Conservation (phyloP, 495 filamentous ascomycete genomes). For the Oleoguttula mirabilis region DNA sequence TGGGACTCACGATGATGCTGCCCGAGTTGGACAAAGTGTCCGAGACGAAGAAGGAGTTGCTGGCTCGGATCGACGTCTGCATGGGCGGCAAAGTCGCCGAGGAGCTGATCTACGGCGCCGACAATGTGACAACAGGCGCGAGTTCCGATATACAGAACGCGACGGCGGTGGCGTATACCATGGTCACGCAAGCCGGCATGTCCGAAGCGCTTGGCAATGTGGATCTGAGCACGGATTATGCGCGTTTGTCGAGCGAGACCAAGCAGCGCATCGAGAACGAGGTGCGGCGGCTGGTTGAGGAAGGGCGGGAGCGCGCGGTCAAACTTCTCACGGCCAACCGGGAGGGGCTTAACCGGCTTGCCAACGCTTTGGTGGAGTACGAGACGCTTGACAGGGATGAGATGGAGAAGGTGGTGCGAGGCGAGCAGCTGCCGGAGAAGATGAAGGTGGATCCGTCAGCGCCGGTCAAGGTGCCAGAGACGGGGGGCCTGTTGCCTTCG, state of each 20-base stretch:
- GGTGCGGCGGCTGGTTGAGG: slow-evolving; percentile 73
- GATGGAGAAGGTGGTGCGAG: slow-evolving; percentile 73
- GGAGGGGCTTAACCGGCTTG: slow-evolving; percentile 73
- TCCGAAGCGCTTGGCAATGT: slow-evolving; percentile 80
- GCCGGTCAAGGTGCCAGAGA: slow-evolving; percentile 14
- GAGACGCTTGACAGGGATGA: slow-evolving; percentile 81
- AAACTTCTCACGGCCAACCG: slow-evolving; percentile 57
- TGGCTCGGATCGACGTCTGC: slow-evolving; percentile 65
- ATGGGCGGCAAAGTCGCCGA: slow-evolving; percentile 94
- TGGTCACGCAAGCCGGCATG: slow-evolving; percentile 83
- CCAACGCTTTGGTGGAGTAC: slow-evolving; percentile 83
- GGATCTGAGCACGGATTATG: slow-evolving; percentile 66
- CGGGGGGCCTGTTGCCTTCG: slow-evolving; percentile 1
- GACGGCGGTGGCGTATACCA: slow-evolving; percentile 63
- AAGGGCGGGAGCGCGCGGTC: slow-evolving; percentile 60
- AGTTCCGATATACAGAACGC: slow-evolving; percentile 59
- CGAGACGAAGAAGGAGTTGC: slow-evolving; percentile 54
- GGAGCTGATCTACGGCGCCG: slow-evolving; percentile 77
- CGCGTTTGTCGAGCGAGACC: slow-evolving; percentile 70
- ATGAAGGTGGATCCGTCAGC: slow-evolving; percentile 22
- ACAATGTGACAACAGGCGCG: slow-evolving; percentile 70
- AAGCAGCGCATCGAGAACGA: slow-evolving; percentile 74
- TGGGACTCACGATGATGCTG: slow-evolving; percentile 74
- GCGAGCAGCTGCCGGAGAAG: slow-evolving; percentile 64
- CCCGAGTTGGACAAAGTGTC: slow-evolving; percentile 86